Conservation (phyloP, 192 early-diverging fungal species). For the Coemansia sp. region DNA sequence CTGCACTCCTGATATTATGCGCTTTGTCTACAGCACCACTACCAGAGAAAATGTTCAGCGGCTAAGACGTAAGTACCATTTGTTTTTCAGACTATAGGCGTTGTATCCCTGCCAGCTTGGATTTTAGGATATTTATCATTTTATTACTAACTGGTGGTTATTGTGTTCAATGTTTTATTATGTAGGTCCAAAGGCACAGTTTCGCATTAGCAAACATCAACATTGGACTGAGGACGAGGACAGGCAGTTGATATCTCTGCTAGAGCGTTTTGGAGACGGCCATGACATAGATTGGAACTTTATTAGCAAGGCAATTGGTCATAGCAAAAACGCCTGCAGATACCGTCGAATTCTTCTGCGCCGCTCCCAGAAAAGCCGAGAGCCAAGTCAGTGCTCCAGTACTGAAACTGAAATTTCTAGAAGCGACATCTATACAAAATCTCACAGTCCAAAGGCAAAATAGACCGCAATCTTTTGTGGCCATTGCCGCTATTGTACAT, state of each 20-base stretch:
- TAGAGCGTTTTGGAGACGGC: conserved; percentile 20
- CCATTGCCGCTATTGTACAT: no score
- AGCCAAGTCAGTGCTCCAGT: not conserved
- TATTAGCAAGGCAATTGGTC: conserved; percentile 43
- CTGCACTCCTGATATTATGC: conserved; percentile 32
- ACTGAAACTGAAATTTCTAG: not conserved
- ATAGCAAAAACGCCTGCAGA: conserved; percentile 49
- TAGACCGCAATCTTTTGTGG: no score
- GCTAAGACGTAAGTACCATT: conserved; percentile 21
- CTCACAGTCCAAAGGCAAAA: no score
- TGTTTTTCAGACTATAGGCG: not conserved
- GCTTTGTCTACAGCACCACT: conserved; percentile 29
- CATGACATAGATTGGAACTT: conserved; percentile 49
- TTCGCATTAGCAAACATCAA: conserved; percentile 50
- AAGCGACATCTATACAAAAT: no score
- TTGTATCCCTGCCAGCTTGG: not conserved
- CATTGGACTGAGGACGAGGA: conserved; percentile 44
- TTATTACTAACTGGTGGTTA: no score
- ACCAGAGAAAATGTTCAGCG: conserved; percentile 16
- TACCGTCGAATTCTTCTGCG: conserved; percentile 42
- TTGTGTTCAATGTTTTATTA: no score
- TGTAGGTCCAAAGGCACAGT: conserved; percentile 42
- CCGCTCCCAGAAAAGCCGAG: conserved; percentile 10
- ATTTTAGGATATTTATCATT: no score
- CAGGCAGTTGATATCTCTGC: conserved; percentile 19